Percentiles rank a stretch among this genome's conserved stretches.
phyloP scores from a whole-genome alignment of 495 filamentous ascomycete genomes.

The Apodospora peruviana region DNA sequence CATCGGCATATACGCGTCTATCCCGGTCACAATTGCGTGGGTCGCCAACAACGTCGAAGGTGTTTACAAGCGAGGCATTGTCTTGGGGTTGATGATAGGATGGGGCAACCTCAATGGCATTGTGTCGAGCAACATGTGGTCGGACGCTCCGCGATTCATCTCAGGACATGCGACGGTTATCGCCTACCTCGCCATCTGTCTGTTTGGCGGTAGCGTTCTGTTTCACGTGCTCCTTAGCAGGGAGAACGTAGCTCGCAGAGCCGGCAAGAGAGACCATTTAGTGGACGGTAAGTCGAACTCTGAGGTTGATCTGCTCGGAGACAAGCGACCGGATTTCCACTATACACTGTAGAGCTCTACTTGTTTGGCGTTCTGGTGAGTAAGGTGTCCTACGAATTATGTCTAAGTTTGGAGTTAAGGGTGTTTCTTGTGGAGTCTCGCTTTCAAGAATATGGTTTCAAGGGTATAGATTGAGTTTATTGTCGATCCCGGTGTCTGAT shows the following conservation, averaged over 20 bases:
- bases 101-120: constrained; percentile 88
- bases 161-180: constrained; percentile 32
- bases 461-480: too few relatives aligned
- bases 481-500: too few relatives aligned
- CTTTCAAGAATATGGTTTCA: too few relatives aligned
- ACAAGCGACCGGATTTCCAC: constrained; percentile 66
- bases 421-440: too few relatives aligned
- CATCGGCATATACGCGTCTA: constrained; percentile 61
- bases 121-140: constrained; percentile 59
- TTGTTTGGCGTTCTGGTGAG: too few relatives aligned
- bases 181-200: constrained; percentile 35
- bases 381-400: too few relatives aligned
- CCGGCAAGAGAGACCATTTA: constrained; percentile 61
- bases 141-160: constrained; percentile 29
- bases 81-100: constrained; percentile 74
- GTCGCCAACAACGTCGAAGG: constrained; percentile 84
- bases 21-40: constrained; percentile 83
- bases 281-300: constrained; percentile 48
- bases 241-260: constrained; percentile 54
- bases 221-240: constrained; percentile 41
- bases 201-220: constrained; percentile 46
- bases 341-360: too few relatives aligned
- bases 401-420: too few relatives aligned
- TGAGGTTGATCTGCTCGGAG: constrained; percentile 58
- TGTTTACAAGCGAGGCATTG: constrained; percentile 79